A percentile compares a stretch with the other conserved stretches of the same genome.
phyloP scores from a whole-genome alignment of 1,284 basidiomycete species.

The Sporisorium iseilematis-ciliati region DNA sequence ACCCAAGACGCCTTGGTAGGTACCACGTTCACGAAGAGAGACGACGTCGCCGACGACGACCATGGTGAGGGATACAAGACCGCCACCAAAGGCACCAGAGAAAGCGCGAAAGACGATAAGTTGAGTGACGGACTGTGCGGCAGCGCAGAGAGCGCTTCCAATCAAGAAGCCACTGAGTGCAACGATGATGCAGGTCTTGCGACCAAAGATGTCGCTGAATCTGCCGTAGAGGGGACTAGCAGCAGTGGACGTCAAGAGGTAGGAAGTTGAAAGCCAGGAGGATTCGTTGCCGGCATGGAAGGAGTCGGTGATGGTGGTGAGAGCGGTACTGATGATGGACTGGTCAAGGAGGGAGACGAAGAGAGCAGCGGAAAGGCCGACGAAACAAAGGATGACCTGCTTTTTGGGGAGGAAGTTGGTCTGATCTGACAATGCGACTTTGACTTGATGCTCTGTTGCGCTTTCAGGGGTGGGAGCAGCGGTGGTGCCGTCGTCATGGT shows the following conservation, averaged over 20 bases:
- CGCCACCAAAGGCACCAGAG: constrained; percentile 78
- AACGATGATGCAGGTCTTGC: constrained; percentile 78
- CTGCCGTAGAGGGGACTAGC: constrained; percentile 68
- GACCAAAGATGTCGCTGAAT: constrained; percentile 78
- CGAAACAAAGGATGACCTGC: constrained; percentile 78
- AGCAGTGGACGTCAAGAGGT: constrained; percentile 70
- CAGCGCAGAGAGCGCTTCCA: constrained; percentile 69
- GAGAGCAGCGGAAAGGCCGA: constrained; percentile 73
- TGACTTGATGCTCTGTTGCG: constrained; percentile 40
- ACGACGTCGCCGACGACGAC: constrained; percentile 58
- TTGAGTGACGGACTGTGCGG: constrained; percentile 73
- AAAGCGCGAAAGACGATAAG: constrained; percentile 80
- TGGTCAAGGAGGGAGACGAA: constrained; percentile 68
- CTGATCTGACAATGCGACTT: constrained; percentile 76
- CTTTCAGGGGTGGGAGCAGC: constrained; percentile 35
- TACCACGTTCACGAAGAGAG: constrained; percentile 53
- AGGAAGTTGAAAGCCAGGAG: constrained; percentile 71
- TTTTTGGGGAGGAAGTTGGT: constrained; percentile 80
- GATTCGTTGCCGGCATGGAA: constrained; percentile 69
- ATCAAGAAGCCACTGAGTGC: constrained; percentile 75
- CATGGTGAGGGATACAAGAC: constrained; percentile 77
- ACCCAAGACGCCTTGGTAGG: constrained; percentile 59
- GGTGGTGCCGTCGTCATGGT: constrained; percentile 28
- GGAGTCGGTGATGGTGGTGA: constrained; percentile 64
- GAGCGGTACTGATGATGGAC: constrained; percentile 69